These are phyloP conservation scores for Coprinellus micaceus DNA, from an alignment of 768 basidiomycete species.

Conservation along the genomic window DNA sequence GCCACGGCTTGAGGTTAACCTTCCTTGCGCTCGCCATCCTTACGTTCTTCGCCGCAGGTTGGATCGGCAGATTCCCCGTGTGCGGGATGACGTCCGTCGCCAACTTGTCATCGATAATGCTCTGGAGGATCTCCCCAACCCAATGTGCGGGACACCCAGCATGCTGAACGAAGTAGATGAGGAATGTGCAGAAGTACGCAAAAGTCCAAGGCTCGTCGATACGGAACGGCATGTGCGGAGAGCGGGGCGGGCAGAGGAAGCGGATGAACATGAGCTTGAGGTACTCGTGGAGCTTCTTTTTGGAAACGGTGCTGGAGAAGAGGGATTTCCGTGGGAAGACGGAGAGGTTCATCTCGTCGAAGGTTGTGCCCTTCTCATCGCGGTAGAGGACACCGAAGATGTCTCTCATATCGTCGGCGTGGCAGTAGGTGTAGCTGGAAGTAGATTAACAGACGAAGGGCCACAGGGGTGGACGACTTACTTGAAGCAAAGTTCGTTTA, in stretches of 20 bases:
- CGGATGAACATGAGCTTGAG: slow-evolving; percentile 16
- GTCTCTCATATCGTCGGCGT: background rate
- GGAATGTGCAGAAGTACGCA: slow-evolving; percentile 13
- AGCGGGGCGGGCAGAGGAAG: slow-evolving; percentile 12
- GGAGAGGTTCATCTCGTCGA: slow-evolving; percentile 16
- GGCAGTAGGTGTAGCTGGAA: slow-evolving; percentile 4
- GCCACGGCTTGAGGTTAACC: slow-evolving; percentile 16
- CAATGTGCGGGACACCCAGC: slow-evolving; percentile 20
- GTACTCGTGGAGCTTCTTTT: slow-evolving; percentile 17
- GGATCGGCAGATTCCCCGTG: slow-evolving; percentile 14
- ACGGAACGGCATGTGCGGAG: slow-evolving; percentile 11
- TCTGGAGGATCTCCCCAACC: slow-evolving; percentile 20
- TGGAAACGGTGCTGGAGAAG: slow-evolving; percentile 13
- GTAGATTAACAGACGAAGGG: background rate
- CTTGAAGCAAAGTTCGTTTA: slow-evolving; percentile 1
- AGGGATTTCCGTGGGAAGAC: slow-evolving; percentile 10
- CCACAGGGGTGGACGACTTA: background rate
- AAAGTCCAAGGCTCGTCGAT: slow-evolving; percentile 19
- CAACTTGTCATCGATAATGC: slow-evolving; percentile 14
- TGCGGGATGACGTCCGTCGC: slow-evolving; percentile 14
- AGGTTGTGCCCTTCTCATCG: slow-evolving; percentile 5
- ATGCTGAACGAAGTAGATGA: slow-evolving; percentile 12
- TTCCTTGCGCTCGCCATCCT: slow-evolving; percentile 5
- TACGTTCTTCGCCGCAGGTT: background rate
- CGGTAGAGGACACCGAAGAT: slow-evolving; percentile 12